Conservation (phyloP, 1,284 basidiomycete species). For the Austroboletus niveus region DNA sequence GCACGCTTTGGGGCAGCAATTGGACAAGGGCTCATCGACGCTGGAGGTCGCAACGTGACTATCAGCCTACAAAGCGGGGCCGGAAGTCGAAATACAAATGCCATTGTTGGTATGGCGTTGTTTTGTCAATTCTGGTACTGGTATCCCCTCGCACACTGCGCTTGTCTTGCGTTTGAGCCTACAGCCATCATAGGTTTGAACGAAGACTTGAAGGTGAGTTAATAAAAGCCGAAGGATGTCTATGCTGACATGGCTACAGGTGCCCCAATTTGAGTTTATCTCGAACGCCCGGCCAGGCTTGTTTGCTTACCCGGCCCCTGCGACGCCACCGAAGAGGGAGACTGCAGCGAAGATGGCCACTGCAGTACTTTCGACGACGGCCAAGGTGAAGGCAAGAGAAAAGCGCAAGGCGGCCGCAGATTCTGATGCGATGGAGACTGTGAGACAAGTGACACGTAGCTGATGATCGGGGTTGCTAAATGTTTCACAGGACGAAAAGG, state of each 20-base stretch:
- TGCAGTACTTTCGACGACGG: constrained; percentile 93
- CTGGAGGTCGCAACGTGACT: constrained; percentile 92
- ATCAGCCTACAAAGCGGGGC: constrained; percentile 90
- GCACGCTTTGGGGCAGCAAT: constrained; percentile 94
- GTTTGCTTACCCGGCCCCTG: constrained; percentile 85
- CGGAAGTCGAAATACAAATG: constrained; percentile 86
- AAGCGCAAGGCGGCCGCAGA: constrained; percentile 84
- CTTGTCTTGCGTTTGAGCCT: constrained; percentile 88
- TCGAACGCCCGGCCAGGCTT: constrained; percentile 86
- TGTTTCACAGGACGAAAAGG: constrained; percentile 49
- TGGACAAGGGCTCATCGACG: constrained; percentile 94
- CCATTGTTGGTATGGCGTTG: constrained; percentile 92
- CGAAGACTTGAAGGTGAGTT: constrained; percentile 72
- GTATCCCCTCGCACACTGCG: constrained; percentile 96
- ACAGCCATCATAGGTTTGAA: constrained; percentile 92
- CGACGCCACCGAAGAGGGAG: constrained; percentile 89
- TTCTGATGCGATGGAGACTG: constrained; percentile 79
- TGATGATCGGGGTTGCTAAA: constrained; percentile 1
- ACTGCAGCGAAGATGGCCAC: constrained; percentile 86
- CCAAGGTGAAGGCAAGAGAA: constrained; percentile 89
- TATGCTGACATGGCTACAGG: constrained; percentile 41
- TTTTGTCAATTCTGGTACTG: constrained; percentile 99
- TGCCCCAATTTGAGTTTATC: constrained; percentile 86
- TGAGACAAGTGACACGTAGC: constrained; percentile 39
- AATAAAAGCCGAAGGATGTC: constrained; percentile 2